Evolutionary conservation across 495 filamentous ascomycete genomes (phyloP), one percentile per base, ranked within the genome.

Genomic region (Astrothelium macrocarpum): DNA sequence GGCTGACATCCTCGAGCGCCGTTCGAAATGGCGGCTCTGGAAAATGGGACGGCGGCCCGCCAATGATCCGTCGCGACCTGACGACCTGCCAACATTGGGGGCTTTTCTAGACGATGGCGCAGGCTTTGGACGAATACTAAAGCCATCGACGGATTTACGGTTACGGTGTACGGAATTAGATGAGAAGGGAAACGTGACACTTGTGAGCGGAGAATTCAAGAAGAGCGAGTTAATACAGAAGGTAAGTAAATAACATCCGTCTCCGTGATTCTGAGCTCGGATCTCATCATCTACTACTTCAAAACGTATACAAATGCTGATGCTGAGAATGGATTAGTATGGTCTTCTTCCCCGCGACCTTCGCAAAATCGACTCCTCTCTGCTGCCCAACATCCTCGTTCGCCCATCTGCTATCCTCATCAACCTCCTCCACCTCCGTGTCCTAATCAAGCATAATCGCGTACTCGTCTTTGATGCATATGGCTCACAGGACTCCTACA

Each of bases 331-430:
- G 25, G 29, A 26, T 9, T 65, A 97, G 91, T 97, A 97, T 72
- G 94, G 94, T 42, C 85, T 98, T 29, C 85, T 97, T 14, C 92
- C 95, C 60, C 92, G 94, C 58, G 94, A 98, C 79, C 81, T 98
- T 9, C 89, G 94, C 69, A 98, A 98, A 73, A 96, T 97, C 69
- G 94, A 97, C 72, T 95, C 91, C n/a, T 96, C 90, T 59, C 88
- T 95, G 66, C 84, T 98, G n/a, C 94, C 94, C 4, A 90, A 96
- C 67, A 97, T 98, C 59, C 86, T 97, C 61, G 87, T 98, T 62
- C 92, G 94, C 59, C 91, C 91, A 31, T 91, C 88, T 43, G 91
- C 94, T 11, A 97, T 98, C 64, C 80, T 98, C 0, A 88, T 98
- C 70, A 97, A 97, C 69, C 81, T 98, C 20, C 83, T 98, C 14